Conservation (phyloP, 2,329 filamentous ascomycete genomes). For the Cercospora sojina region DNA sequence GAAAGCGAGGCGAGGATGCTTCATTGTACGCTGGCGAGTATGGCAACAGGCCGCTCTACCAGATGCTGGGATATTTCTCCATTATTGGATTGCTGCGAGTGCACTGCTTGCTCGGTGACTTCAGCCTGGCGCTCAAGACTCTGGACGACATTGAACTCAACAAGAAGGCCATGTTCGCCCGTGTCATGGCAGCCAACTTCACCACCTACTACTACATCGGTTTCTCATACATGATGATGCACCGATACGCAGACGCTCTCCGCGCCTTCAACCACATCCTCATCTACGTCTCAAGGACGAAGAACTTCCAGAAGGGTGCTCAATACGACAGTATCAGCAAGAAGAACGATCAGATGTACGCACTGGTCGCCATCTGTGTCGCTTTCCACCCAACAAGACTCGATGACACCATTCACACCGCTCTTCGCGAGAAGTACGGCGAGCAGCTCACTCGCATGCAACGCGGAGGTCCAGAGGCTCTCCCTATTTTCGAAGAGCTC, state of each 20-base stretch:
- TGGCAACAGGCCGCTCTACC: constrained; percentile 88
- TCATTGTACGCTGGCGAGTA: constrained; percentile 89
- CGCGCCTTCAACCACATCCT: constrained; percentile 99
- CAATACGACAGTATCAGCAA: constrained; percentile 99
- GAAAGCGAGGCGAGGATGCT: constrained; percentile 91
- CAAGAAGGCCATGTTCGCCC: constrained; percentile 99
- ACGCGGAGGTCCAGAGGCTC: constrained; percentile 89
- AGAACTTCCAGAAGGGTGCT: constrained; percentile 99
- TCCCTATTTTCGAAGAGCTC: constrained; percentile 96
- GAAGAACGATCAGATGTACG: constrained; percentile 99
- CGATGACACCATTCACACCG: constrained; percentile 98
- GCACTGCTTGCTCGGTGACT: constrained; percentile 94
- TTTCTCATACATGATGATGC: constrained; percentile 99
- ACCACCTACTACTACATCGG: constrained; percentile 99
- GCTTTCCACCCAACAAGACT: constrained; percentile 95
- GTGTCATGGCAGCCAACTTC: constrained; percentile 99
- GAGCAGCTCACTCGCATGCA: constrained; percentile 97
- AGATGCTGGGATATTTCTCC: constrained; percentile 98
- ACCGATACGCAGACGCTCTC: constrained; percentile 97
- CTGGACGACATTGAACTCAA: constrained; percentile 99
- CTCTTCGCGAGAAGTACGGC: constrained; percentile 97
- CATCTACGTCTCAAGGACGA: constrained; percentile 96
- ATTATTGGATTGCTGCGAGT: constrained; percentile 96
- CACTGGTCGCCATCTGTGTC: constrained; percentile 96
- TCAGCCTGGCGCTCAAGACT: constrained; percentile 96